Percentiles rank a stretch among this genome's conserved stretches.
phyloP scores from a whole-genome alignment of 305 asterid species.

The Fraxinus nigra region DNA sequence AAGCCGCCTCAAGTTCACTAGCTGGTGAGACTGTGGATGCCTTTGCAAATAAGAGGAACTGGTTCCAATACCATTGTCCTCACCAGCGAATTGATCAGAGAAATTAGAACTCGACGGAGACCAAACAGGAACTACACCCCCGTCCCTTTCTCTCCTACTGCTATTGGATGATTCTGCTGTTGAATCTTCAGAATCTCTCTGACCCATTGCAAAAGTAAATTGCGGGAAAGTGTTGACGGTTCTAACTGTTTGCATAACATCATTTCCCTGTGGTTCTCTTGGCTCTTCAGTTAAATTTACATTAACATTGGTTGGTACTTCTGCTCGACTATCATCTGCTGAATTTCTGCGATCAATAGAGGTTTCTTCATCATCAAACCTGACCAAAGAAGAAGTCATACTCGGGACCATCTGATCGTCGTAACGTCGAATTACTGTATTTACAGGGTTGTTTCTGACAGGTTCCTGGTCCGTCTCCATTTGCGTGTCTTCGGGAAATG shows the following conservation, averaged over 20 bases:
- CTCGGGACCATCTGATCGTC: slow-evolving; percentile 98
- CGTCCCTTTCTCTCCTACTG: slow-evolving; percentile 60
- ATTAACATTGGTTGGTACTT: slow-evolving; percentile 65
- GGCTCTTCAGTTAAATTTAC: slow-evolving; percentile 42
- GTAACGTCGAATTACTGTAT: slow-evolving; percentile 38
- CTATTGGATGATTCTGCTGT: slow-evolving; percentile 82
- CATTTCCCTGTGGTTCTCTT: slow-evolving; percentile 31
- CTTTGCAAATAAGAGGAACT: slow-evolving; percentile 62
- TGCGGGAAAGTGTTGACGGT: slow-evolving; percentile 21
- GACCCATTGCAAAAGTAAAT: slow-evolving; percentile 30
- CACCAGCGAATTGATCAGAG: slow-evolving; percentile 56
- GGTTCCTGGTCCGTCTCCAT: slow-evolving; percentile 70
- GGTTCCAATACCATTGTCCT: slow-evolving; percentile 46
- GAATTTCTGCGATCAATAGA: slow-evolving; percentile 47
- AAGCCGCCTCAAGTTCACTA: slow-evolving; percentile 68
- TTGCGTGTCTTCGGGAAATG: slow-evolving; percentile 67
- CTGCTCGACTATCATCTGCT: slow-evolving; percentile 54
- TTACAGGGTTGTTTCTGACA: slow-evolving; percentile 45
- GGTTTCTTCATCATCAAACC: slow-evolving; percentile 66
- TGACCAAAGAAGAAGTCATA: slow-evolving; percentile 63
- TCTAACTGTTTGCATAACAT: slow-evolving; percentile 24
- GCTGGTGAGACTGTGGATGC: slow-evolving; percentile 67
- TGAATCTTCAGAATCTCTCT: slow-evolving; percentile 75
- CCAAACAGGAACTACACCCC: slow-evolving; percentile 87
- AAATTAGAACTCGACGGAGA: slow-evolving; percentile 67